These are phyloP conservation scores for Pezicula rhizophila DNA, from an alignment of 2,329 filamentous ascomycete genomes.

Conservation along the genomic window DNA sequence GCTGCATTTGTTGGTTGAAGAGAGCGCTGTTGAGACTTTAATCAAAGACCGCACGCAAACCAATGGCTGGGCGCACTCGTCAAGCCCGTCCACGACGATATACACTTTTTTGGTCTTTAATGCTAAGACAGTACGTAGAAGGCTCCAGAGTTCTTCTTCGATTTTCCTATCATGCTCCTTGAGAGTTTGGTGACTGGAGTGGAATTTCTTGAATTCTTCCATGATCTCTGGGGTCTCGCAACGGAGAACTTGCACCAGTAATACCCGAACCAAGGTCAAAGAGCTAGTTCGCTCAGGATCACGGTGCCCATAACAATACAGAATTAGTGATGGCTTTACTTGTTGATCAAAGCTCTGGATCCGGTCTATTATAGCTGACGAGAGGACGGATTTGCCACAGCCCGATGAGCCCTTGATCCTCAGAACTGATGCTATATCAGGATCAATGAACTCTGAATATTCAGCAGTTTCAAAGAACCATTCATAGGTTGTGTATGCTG, in stretches of 20 bases:
- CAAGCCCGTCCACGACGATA: constrained; percentile 5
- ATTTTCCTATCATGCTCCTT: constrained; percentile 1
- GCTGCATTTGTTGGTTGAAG: not conserved
- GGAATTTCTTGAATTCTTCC: not conserved
- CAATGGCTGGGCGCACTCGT: not conserved
- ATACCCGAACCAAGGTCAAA: not conserved
- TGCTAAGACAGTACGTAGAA: not conserved
- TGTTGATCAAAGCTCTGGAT: not conserved
- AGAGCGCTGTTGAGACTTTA: not conserved
- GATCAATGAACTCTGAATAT: not conserved
- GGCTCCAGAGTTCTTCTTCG: constrained; percentile 1
- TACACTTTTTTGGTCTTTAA: constrained; percentile 2
- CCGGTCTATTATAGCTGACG: constrained; percentile 1
- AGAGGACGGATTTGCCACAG: constrained; percentile 3
- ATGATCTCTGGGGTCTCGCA: not conserved
- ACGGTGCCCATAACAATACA: constrained; percentile 1
- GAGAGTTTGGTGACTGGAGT: not conserved
- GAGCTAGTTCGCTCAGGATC: not conserved
- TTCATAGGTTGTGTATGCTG: not conserved
- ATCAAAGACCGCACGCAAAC: not conserved
- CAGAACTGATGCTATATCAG: not conserved
- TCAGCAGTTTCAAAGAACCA: constrained; percentile 2
- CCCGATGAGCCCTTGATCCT: constrained; percentile 2
- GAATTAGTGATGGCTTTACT: not conserved
- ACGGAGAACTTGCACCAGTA: not conserved